Conservation (phyloP, 495 filamentous ascomycete genomes). For the Elasticomyces elasticus region DNA sequence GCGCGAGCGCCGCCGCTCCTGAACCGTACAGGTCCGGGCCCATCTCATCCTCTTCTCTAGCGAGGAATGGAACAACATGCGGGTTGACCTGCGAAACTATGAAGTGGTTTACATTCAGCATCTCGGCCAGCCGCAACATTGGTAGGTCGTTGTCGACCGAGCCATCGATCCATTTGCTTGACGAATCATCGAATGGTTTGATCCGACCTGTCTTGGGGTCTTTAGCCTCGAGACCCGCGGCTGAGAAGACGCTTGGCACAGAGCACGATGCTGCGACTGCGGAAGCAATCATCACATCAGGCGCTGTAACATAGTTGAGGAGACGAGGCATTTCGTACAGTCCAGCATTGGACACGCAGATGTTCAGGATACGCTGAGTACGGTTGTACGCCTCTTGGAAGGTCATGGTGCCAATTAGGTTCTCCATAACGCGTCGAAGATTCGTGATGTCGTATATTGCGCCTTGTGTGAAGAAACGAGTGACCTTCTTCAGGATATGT, state of each 20-base stretch:
- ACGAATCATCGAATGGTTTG: slow-evolving; percentile 72
- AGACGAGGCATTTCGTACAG: slow-evolving; percentile 78
- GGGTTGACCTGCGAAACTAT: slow-evolving; percentile 96
- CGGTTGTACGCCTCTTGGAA: slow-evolving; percentile 95
- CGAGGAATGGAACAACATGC: slow-evolving; percentile 80
- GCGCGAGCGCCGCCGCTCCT: slow-evolving; percentile 28
- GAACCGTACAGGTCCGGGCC: slow-evolving; percentile 11
- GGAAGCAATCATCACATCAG: slow-evolving; percentile 93
- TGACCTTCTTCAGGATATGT: slow-evolving; percentile 55
- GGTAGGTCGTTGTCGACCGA: slow-evolving; percentile 91
- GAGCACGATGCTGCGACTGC: slow-evolving; percentile 94
- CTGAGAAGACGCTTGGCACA: slow-evolving; percentile 75
- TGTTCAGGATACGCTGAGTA: slow-evolving; percentile 81
- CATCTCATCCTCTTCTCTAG: slow-evolving; percentile 9
- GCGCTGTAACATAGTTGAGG: slow-evolving; percentile 86
- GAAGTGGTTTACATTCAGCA: slow-evolving; percentile 98
- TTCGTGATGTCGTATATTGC: slow-evolving; percentile 75
- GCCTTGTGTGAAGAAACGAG: slow-evolving; percentile 68
- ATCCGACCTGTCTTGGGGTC: slow-evolving; percentile 70
- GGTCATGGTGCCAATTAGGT: slow-evolving; percentile 73
- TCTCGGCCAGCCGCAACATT: slow-evolving; percentile 81
- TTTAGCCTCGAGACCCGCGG: slow-evolving; percentile 69
- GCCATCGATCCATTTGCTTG: slow-evolving; percentile 82
- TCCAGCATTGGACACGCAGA: slow-evolving; percentile 78
- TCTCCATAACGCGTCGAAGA: slow-evolving; percentile 68